Evolutionary conservation across 2,329 filamentous ascomycete genomes (phyloP), one percentile per base, ranked within the genome.

Genomic region (Penicillium palitans): DNA sequence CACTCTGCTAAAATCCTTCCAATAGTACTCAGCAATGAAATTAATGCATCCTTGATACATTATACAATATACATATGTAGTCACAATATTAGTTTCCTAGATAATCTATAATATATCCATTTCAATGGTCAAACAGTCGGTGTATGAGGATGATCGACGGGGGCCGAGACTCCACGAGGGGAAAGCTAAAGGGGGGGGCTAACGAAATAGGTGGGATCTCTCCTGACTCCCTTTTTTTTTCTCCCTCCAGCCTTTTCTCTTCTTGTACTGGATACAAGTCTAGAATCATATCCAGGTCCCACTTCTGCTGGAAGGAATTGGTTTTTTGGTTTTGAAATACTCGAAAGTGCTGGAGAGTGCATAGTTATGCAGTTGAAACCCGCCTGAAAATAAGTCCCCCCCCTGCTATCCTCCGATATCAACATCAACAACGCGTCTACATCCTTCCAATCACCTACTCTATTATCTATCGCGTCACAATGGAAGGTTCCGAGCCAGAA

Each of bases 141-240:
- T 67, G 64, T 66, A 62, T 71, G 68, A 63, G 61, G 51, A 27
- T 24, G 69, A 70, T 70, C 68, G 65, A 63, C 66, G 58, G 59
- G 15, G 67, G 63, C 59, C 66, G 63, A 68, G 68, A 68, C 64
- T 61, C 59, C 41, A 57, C 54, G 59, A 58, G 61, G 60, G 56
- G 61, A 52, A 55, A 45, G 52, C 44, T 60, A 64, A 58, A 58
- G 55, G 63, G 60, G 60, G 61, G 61, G 64, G 60, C 62, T 66
- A 66, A 58, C 44, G 52, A 60, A 62, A 61, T 54, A 60, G 59
- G 57, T 65, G 52, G 54, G 48, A 50, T 51, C 57, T 55, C 62
- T 62, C 63, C 60, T 61, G 58, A 64, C 61, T 64, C 63, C 58
- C 58, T 63, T 58, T 65, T 61, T 61, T 61, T 61, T 62, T 37